Base-by-base conservation (phyloP, 805 yeast species). In the Metschnikowia bowlesiae region DNA sequence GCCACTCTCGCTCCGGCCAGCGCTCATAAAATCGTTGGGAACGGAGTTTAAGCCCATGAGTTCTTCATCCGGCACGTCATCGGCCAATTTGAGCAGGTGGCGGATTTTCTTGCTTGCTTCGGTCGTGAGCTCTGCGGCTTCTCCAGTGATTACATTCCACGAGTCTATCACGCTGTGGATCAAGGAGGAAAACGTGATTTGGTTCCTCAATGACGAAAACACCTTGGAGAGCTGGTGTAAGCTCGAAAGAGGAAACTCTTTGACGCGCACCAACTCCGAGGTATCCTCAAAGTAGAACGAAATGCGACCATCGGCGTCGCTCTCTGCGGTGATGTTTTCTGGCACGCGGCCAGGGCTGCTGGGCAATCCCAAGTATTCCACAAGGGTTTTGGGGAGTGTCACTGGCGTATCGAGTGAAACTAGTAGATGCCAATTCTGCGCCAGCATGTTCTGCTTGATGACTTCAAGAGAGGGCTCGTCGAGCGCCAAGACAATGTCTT, bases 61-160 rank as follows among this genome's bases (percentile, higher is more conserved):
- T 53, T 73, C 75, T 46, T 70, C 75, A 48, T 70, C 73, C 1
- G 74, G 66, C 22, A 69, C 72, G 47, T 70, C 69, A 35, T 62
- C 61, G 3, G 74, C 55, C 26, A 73, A 54, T 47, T 67, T 68
- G 35, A 73, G 61, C 3, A 75, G 61, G 33, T 68, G 67, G 41
- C 65, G 66, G 37, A 73, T 57, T 45, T 60, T 70, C 44, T 63
- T 61, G 44, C 62, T 68, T 4, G 60, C 53, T 34, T 34, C 39
- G 16, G 46, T 33, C 34, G 16, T 11, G 6, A 44, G 35, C 30
- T 64, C 68, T 26, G 28, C 28, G 18, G 50, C 31, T 53, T 46
- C 51, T 8, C 57, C 26, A 59, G 43, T 39, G 35, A 33, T 18
- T 22, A n/a, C 37, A 4, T 16, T 46, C 53, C 42, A 30, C 8